These are phyloP conservation scores for Emmonsiellopsis sp. DNA, from an alignment of 2,329 filamentous ascomycete species.

Conservation along the genomic window DNA sequence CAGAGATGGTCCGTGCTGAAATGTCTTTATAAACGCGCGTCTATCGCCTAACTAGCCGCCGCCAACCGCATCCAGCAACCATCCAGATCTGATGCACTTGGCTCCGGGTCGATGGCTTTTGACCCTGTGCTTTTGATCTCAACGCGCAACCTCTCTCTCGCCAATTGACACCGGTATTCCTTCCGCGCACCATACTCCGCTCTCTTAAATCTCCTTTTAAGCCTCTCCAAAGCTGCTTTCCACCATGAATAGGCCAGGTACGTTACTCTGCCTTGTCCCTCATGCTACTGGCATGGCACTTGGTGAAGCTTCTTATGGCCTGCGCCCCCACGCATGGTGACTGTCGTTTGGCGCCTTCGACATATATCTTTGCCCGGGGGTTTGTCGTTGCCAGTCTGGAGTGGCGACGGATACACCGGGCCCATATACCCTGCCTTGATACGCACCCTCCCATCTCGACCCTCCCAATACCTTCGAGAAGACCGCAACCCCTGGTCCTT, in stretches of 20 bases:
- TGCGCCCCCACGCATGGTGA: not conserved
- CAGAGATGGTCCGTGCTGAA: not conserved
- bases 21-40: not conserved
- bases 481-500: not conserved
- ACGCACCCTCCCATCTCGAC: not conserved
- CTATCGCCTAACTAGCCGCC: not conserved
- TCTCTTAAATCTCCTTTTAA: conserved; percentile 2
- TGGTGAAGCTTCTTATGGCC: conserved; percentile 9
- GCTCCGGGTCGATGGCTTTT: not conserved
- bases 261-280: conserved; percentile 21
- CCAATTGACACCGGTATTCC: not conserved
- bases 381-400: not conserved
- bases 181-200: not conserved
- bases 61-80: not conserved
- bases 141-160: not conserved
- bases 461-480: not conserved
- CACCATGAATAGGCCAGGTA: conserved; percentile 44
- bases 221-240: conserved; percentile 7
- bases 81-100: not conserved
- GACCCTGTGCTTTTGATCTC: not conserved
- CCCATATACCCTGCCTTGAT: not conserved
- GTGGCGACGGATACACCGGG: not conserved
- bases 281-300: conserved; percentile 16
- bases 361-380: not conserved
- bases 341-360: not conserved